phyloP scores from a whole-genome alignment of 805 yeast genomes.

The Yamadazyma laniorum region DNA sequence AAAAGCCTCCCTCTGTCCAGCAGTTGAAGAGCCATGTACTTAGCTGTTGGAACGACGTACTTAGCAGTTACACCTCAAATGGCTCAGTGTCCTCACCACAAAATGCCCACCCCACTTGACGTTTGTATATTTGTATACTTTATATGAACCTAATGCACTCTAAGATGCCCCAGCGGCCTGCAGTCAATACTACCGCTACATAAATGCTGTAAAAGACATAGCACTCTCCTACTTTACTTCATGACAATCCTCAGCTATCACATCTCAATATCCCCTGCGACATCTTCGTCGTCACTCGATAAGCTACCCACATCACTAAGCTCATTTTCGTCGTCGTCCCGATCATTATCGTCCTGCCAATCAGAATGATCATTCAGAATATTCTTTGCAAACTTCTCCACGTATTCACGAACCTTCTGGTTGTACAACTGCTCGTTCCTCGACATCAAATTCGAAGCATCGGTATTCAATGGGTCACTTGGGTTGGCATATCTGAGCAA shows the following conservation, averaged over 20 bases:
- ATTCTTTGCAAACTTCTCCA: slow-evolving; percentile 56
- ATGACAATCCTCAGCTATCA: neutral
- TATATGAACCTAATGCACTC: no score
- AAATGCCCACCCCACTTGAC: no score
- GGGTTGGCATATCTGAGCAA: slow-evolving; percentile 89
- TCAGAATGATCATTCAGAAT: slow-evolving; percentile 41
- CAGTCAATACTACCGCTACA: neutral
- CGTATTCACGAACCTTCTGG: slow-evolving; percentile 69
- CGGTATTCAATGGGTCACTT: slow-evolving; percentile 87
- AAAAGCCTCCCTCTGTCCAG: no score
- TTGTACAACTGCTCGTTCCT: slow-evolving; percentile 66
- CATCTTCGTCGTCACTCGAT: slow-evolving; percentile 45
- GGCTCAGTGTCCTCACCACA: no score
- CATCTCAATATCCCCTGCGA: slow-evolving; percentile 14
- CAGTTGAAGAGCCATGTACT: no score
- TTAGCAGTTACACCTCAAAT: no score
- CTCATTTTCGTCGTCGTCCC: slow-evolving; percentile 36
- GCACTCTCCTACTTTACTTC: no score
- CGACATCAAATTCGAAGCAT: slow-evolving; percentile 78
- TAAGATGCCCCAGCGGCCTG: neutral
- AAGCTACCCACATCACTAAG: slow-evolving; percentile 51
- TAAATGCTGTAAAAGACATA: neutral
- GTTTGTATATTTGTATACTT: neutral
- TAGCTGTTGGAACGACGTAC: no score
- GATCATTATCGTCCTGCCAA: slow-evolving; percentile 32